Evolutionary conservation across 2,329 filamentous ascomycete species (phyloP), one percentile per base, ranked within the genome.

Genomic region (Calonectria naviculata): DNA sequence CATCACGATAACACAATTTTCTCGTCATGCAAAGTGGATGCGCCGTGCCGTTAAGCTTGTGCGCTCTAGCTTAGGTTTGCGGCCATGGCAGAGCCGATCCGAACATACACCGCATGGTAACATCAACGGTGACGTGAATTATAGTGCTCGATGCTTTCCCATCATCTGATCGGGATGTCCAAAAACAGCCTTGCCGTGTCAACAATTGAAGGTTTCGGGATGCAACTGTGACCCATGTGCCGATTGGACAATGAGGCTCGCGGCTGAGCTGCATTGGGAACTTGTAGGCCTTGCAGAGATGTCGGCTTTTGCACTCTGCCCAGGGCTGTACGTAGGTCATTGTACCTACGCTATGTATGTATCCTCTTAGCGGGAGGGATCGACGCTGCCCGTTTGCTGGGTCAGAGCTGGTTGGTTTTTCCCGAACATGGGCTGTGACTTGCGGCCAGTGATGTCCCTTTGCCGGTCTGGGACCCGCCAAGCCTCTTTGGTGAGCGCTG

Each of bases 301-400:
- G 34, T 65, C 63, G 52, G 52, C 31, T 34, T 36, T 38, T 28
- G 24, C 47, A 21, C 52, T 60, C 29, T 67, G 29, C 24, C 38
- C 36, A 26, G 44, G 36, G n/a, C 12, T 61, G 38, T 44, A 44
- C 38, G 36, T 61, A 44, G 24, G 36, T 42, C 56, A 38, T 58
- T 58, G 41, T 28, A 49, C 63, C 41, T 46, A 49, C 52, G 26
- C 15, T 26, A 46, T 42, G 36, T 56, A 67, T 38, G 58, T 54
- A 64, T 47, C 67, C 60, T 73, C 65, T 72, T 74, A 68, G 36
- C 66, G 54, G 70, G 49, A 68, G 63, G 46, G 75, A 77, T 77
- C 74, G 68, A 75, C 75, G 65, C 63, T 62, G 66, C 66, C 41
- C 62, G 67, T 71, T 75, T 73, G 68, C 68, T 65, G 68, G 68